Conservation (phyloP, 768 basidiomycete species). For the Rhizopogon sp. region DNA sequence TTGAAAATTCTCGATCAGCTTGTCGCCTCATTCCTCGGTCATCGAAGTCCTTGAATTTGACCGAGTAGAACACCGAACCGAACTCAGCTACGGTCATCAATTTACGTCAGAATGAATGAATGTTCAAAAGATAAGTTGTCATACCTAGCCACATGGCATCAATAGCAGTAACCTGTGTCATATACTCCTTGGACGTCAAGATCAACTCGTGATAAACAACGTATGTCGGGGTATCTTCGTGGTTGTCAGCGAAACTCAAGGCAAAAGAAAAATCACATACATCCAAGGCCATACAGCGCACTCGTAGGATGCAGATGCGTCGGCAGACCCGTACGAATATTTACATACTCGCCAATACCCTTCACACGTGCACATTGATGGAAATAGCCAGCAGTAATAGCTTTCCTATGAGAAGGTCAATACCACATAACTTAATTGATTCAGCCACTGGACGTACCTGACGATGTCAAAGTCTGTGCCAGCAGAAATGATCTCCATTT, state of each 20-base stretch:
- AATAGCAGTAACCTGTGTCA: conserved; percentile 98
- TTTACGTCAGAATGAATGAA: not conserved
- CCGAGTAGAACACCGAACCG: conserved; percentile 95
- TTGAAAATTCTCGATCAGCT: conserved; percentile 88
- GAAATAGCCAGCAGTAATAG: conserved; percentile 97
- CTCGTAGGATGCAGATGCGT: conserved; percentile 97
- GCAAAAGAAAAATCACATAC: conserved; percentile 39
- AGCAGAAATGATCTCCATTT: conserved; percentile 87
- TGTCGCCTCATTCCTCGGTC: conserved; percentile 72
- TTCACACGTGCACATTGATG: conserved; percentile 98
- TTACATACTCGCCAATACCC: conserved; percentile 98
- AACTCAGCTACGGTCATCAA: conserved; percentile 63
- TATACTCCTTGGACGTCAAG: conserved; percentile 93
- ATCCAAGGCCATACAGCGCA: conserved; percentile 93
- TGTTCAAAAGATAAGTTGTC: conserved; percentile 10
- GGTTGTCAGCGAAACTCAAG: conserved; percentile 1
- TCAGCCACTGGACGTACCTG: conserved; percentile 36
- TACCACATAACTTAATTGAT: not conserved
- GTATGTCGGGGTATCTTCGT: conserved; percentile 87
- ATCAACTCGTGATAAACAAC: conserved; percentile 97
- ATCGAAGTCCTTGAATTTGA: conserved; percentile 97
- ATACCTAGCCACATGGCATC: conserved; percentile 96
- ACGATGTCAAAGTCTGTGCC: conserved; percentile 95
- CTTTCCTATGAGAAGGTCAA: conserved; percentile 56
- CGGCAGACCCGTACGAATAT: conserved; percentile 90